Percentiles rank a stretch among this genome's conserved stretches.
Evolutionary conservation across 2,329 filamentous ascomycete genomes (phyloP).

Genomic region (Xylariaceae sp.): DNA sequence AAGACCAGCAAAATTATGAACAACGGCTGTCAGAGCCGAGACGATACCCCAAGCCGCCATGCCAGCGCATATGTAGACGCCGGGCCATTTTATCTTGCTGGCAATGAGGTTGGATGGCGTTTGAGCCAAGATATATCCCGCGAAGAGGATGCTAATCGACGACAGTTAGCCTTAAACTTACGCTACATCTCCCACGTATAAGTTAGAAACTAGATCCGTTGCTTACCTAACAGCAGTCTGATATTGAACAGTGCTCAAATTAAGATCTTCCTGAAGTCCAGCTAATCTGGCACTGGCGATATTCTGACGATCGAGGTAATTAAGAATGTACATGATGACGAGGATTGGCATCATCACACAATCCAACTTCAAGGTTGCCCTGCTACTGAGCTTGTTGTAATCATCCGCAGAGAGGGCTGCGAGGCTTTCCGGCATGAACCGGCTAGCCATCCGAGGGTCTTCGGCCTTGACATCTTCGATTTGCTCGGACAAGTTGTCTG

Average conservation of each 20-base stretch:
- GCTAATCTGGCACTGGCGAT: slow-evolving; percentile 43
- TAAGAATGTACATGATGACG: slow-evolving; percentile 38
- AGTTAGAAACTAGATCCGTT: not conserved
- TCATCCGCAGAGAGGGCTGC: slow-evolving; percentile 29
- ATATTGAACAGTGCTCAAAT: slow-evolving; percentile 43
- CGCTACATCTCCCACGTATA: too few species aligned
- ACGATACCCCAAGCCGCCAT: slow-evolving; percentile 58
- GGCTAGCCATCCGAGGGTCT: not conserved
- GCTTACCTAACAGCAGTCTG: slow-evolving; percentile 40
- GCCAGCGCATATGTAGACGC: slow-evolving; percentile 55
- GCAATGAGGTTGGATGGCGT: slow-evolving; percentile 46
- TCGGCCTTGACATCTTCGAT: slow-evolving; percentile 14
- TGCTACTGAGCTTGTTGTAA: slow-evolving; percentile 28
- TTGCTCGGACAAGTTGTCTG: slow-evolving; percentile 13
- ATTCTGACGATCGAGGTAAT: slow-evolving; percentile 41
- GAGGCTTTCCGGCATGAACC: slow-evolving; percentile 29
- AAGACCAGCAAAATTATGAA: slow-evolving; percentile 52
- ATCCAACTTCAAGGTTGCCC: slow-evolving; percentile 36
- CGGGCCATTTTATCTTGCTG: slow-evolving; percentile 48
- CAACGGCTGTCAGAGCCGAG: slow-evolving; percentile 54
- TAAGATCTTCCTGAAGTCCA: slow-evolving; percentile 41
- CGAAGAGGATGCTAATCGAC: slow-evolving; percentile 28
- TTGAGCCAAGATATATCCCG: slow-evolving; percentile 47
- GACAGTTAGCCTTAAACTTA: not conserved
- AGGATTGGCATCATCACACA: slow-evolving; percentile 34